These are phyloP conservation scores for Flammula alnicola DNA, from an alignment of 1,284 basidiomycete genomes.

Conservation along the genomic window DNA sequence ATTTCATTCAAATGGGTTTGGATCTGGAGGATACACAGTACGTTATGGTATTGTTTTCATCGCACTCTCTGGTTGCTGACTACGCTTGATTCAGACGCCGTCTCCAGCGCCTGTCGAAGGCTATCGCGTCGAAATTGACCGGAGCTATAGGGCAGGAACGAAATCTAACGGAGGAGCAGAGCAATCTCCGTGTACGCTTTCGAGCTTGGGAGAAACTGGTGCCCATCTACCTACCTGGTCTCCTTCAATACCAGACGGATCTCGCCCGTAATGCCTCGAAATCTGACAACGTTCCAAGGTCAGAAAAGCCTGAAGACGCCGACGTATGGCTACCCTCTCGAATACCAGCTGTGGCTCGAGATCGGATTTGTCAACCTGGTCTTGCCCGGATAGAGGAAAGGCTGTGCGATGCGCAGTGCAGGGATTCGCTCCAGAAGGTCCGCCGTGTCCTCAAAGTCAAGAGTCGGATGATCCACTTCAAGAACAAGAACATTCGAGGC, in stretches of 20 bases:
- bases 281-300: background rate
- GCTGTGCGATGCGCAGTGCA: conserved; percentile 4
- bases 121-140: background rate
- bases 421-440: background rate
- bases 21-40: conserved; percentile 21
- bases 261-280: background rate
- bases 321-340: conserved; percentile 22
- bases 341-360: conserved; percentile 1
- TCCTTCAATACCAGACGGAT: conserved; percentile 6
- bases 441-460: conserved; percentile 4
- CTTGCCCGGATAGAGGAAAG: conserved; percentile 1
- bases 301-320: conserved; percentile 12
- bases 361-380: conserved; percentile 7
- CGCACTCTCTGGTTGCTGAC: background rate
- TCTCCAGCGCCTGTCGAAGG: conserved; percentile 6
- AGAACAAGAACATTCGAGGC: conserved; percentile 11
- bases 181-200: conserved; percentile 13
- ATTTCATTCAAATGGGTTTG: conserved; percentile 14
- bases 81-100: conserved; percentile 2
- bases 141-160: conserved; percentile 2
- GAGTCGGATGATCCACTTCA: conserved; percentile 9
- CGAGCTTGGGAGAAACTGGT: conserved; percentile 17
- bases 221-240: conserved; percentile 6
- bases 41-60: background rate
- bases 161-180: conserved; percentile 15